Conservation (phyloP, 2,329 filamentous ascomycete species). For the Blumeriella jaapii region DNA sequence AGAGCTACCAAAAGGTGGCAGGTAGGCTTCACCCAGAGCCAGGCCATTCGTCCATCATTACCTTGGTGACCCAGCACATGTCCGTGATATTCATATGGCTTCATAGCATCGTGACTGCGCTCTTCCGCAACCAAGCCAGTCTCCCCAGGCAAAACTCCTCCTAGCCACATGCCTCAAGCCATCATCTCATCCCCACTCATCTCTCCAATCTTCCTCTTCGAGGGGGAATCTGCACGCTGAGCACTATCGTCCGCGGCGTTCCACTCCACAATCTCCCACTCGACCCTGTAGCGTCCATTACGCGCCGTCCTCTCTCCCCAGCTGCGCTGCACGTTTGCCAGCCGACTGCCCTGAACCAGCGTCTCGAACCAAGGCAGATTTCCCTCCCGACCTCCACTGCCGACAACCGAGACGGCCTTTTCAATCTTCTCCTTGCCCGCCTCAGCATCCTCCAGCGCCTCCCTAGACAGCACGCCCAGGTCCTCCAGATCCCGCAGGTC, state of each 20-base stretch:
- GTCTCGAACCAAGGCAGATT: slow-evolving; percentile 72
- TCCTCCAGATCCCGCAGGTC: slow-evolving; percentile 65
- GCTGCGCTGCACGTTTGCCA: slow-evolving; percentile 55
- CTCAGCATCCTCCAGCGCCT: slow-evolving; percentile 28
- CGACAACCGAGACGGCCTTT: slow-evolving; percentile 19
- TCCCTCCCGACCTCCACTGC: slow-evolving; percentile 10
- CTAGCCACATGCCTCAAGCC: slow-evolving; percentile 3
- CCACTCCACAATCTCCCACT: slow-evolving; percentile 81
- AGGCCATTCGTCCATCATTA: no score
- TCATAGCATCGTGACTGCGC: neutral
- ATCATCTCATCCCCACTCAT: slow-evolving; percentile 10
- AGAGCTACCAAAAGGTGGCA: no score
- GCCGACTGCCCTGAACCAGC: slow-evolving; percentile 62
- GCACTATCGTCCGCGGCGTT: slow-evolving; percentile 38
- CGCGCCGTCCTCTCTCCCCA: slow-evolving; percentile 41
- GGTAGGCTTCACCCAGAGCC: no score
- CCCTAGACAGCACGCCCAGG: slow-evolving; percentile 55
- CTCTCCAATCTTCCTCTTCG: slow-evolving; percentile 43
- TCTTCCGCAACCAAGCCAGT: slow-evolving; percentile 1
- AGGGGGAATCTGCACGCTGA: slow-evolving; percentile 28
- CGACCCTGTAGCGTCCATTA: slow-evolving; percentile 56
- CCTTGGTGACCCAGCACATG: no score
- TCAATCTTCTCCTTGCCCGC: slow-evolving; percentile 16
- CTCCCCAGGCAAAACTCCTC: neutral
- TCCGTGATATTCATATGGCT: slow-evolving; percentile 10